phyloP scores from a whole-genome alignment of 2,329 filamentous ascomycete species.

The Cladorrhinum sp. region DNA sequence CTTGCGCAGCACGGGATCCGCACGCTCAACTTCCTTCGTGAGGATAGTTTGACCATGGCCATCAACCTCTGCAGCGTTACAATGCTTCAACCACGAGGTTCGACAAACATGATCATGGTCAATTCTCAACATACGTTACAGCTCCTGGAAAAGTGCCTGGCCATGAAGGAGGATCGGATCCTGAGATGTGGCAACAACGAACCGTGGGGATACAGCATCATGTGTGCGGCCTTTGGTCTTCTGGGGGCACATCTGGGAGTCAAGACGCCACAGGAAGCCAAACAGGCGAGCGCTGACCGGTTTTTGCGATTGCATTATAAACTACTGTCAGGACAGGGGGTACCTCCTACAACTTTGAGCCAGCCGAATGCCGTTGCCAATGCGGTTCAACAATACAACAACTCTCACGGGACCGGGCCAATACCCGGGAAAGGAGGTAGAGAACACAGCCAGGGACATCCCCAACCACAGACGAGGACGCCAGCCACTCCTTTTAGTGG shows the following conservation, averaged over 20 bases:
- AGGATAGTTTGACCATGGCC: conserved; percentile 57
- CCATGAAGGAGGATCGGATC: conserved; percentile 59
- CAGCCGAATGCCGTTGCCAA: background rate
- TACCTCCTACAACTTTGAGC: conserved; percentile 28
- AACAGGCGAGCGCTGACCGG: conserved; percentile 56
- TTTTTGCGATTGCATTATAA: conserved; percentile 59
- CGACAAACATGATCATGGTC: conserved; percentile 61
- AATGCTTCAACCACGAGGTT: conserved; percentile 56
- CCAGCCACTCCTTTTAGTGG: background rate
- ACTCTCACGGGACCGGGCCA: background rate
- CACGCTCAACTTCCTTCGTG: conserved; percentile 57
- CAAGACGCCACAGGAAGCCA: conserved; percentile 56
- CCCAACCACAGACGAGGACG: background rate
- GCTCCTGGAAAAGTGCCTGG: conserved; percentile 59
- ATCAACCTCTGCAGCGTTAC: conserved; percentile 61
- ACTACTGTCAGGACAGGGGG: conserved; percentile 53
- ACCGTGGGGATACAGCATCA: conserved; percentile 62
- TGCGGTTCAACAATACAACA: conserved; percentile 17
- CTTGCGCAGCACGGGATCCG: conserved; percentile 58
- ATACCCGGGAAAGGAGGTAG: background rate
- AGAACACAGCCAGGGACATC: background rate
- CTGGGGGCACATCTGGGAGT: conserved; percentile 58
- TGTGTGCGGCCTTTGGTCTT: conserved; percentile 58
- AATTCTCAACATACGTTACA: conserved; percentile 58
- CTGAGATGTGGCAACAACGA: conserved; percentile 62